Percentiles rank a stretch among this genome's conserved stretches.
phyloP scores from a whole-genome alignment of 2,329 filamentous ascomycete species.

The Ceratocystis cacaofunesta region DNA sequence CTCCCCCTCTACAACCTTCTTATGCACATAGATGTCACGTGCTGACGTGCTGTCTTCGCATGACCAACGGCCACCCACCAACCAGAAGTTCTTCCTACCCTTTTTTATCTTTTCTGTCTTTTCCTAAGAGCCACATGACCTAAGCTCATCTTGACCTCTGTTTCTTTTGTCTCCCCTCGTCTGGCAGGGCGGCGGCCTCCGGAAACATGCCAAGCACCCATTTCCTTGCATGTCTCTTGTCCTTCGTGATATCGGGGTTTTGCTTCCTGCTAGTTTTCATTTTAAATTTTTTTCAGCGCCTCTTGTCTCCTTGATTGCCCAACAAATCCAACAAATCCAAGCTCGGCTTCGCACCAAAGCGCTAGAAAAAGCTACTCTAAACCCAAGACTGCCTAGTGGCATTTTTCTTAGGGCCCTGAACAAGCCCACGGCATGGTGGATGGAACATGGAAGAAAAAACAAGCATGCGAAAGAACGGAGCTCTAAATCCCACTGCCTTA shows the following conservation, averaged over 20 bases:
- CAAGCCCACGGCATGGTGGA: background rate
- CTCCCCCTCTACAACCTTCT: too few species aligned
- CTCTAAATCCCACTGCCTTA: background rate
- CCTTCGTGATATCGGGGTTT: background rate
- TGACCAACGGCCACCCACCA: too few species aligned
- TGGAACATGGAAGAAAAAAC: background rate
- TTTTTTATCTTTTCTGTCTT: too few species aligned
- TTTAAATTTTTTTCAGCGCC: background rate
- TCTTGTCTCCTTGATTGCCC: background rate
- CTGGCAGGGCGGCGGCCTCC: background rate
- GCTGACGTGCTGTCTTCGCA: too few species aligned
- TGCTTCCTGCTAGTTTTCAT: background rate
- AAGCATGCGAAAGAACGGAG: background rate
- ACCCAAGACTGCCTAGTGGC: background rate
- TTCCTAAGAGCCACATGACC: background rate
- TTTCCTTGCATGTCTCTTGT: background rate
- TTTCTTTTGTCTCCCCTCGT: background rate
- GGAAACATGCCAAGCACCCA: background rate
- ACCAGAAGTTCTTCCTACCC: too few species aligned
- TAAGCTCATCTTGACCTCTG: background rate
- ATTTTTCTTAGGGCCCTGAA: background rate
- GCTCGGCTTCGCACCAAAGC: background rate
- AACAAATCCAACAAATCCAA: too few species aligned
- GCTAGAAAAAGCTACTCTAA: background rate
- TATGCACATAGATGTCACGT: too few species aligned